Evolutionary conservation across 805 yeast genomes (phyloP).

Genomic region (Clavispora asparagi): DNA sequence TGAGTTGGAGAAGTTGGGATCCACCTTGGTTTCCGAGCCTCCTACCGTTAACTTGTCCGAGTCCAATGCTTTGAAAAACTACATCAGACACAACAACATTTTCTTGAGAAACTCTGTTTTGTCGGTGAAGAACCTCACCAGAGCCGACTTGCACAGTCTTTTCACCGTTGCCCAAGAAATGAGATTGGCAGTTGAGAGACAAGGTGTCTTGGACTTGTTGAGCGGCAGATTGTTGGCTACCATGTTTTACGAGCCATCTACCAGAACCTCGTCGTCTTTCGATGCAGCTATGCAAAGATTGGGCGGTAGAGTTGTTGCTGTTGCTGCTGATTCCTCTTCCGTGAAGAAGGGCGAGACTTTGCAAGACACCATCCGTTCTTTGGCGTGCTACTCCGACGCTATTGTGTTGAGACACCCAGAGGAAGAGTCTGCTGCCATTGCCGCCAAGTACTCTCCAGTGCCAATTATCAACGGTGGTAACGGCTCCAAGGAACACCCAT

Average conservation of each 20-base stretch:
- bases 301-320: conserved; percentile 94
- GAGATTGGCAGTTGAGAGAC: conserved; percentile 94
- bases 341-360: conserved; percentile 97
- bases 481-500: conserved; percentile 97
- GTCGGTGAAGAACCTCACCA: conserved; percentile 81
- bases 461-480: conserved; percentile 98
- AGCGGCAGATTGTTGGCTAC: conserved; percentile 90
- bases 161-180: conserved; percentile 98
- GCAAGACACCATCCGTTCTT: conserved; percentile 92
- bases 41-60: conserved; percentile 68
- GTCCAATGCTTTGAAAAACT: conserved; percentile 72
- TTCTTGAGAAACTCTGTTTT: conserved; percentile 84
- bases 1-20: conserved; percentile 47
- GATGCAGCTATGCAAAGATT: conserved; percentile 99
- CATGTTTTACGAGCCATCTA: conserved; percentile 96
- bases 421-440: conserved; percentile 86
- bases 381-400: conserved; percentile 95
- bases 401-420: conserved; percentile 95
- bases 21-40: conserved; percentile 69
- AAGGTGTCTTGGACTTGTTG: conserved; percentile 87
- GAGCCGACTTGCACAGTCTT: conserved; percentile 86
- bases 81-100: conserved; percentile 79
- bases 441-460: conserved; percentile 94
- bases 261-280: conserved; percentile 93
- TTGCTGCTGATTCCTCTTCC: conserved; percentile 82